These are phyloP conservation scores for Solanum paucissectum DNA, from an alignment of 257 asterid species.

Conservation along the genomic window DNA sequence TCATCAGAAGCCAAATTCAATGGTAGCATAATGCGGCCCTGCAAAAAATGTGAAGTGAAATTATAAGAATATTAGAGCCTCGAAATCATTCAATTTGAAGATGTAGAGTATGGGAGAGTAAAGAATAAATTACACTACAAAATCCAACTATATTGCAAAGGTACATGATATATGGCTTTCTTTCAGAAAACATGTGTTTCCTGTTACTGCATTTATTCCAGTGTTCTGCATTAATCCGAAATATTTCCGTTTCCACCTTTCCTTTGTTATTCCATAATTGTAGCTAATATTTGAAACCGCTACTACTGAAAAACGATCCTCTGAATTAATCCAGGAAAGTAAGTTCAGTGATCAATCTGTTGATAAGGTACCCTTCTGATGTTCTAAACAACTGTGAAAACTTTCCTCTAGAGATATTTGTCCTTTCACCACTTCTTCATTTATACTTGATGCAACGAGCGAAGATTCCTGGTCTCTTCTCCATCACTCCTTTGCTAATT, in stretches of 20 bases:
- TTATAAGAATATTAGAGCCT: neutral
- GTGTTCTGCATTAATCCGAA: neutral
- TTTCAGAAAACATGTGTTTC: neutral
- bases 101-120: neutral
- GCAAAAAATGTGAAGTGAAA: neutral
- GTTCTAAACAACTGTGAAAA: neutral
- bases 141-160: neutral
- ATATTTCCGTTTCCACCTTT: neutral
- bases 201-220: neutral
- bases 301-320: neutral
- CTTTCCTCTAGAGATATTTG: neutral
- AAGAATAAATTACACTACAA: neutral
- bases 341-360: neutral
- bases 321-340: neutral
- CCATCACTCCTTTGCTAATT: no score
- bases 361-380: neutral
- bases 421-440: neutral
- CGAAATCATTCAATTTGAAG: neutral
- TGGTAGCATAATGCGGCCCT: constrained; percentile 83
- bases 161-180: neutral
- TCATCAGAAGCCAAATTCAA: constrained; percentile 41
- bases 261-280: neutral
- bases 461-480: neutral
- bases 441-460: neutral
- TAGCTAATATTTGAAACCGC: neutral